Conservation (phyloP, 306 rosid species). For the Calophaca sinica region DNA sequence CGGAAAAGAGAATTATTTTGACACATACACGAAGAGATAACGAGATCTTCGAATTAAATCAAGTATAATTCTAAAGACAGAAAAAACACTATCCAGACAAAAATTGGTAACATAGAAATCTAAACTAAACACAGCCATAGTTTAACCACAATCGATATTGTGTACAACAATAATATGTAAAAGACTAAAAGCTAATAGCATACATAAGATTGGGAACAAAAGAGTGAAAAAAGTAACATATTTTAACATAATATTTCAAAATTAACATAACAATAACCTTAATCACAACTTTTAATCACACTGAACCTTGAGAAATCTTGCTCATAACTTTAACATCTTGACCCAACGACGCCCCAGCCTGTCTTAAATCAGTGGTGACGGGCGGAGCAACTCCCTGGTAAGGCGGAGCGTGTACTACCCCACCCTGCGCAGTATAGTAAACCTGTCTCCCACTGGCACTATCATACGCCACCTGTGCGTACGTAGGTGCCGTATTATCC, state of each 20-base stretch:
- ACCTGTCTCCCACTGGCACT: constrained; percentile 76
- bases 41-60: too few relatives aligned
- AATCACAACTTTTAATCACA: constrained; percentile 47
- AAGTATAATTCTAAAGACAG: too few relatives aligned
- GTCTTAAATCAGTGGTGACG: constrained; percentile 49
- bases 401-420: constrained; percentile 54
- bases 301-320: constrained; percentile 76
- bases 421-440: constrained; percentile 69
- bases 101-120: neutral
- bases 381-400: constrained; percentile 58
- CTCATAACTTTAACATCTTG: constrained; percentile 72
- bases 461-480: constrained; percentile 65
- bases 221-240: neutral
- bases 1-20: too few relatives aligned
- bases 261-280: constrained; percentile 16
- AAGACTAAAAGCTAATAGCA: constrained; percentile 14
- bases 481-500: constrained; percentile 48
- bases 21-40: too few relatives aligned
- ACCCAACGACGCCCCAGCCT: constrained; percentile 54
- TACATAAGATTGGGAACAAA: constrained; percentile 3
- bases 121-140: neutral
- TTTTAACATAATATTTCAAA: neutral
- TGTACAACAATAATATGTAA: constrained; percentile 30
- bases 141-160: constrained; percentile 17
- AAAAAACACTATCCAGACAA: neutral